A percentile compares a stretch with the other conserved stretches of the same genome.
Conservation (phyloP, 768 basidiomycete species). For the Crucibulum laeve region DNA sequence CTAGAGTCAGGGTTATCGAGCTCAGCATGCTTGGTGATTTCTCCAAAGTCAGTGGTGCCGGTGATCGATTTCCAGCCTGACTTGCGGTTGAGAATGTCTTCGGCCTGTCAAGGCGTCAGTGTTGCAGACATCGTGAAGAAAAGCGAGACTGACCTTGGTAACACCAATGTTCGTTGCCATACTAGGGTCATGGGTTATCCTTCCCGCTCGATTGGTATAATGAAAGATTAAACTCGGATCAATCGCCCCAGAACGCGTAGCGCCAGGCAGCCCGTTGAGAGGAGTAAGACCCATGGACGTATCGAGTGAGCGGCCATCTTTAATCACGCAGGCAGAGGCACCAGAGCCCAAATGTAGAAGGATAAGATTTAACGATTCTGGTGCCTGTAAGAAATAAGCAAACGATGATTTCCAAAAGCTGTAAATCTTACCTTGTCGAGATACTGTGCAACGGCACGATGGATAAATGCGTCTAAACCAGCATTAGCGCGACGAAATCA, state of each 20-base stretch:
- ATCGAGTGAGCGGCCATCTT: slow-evolving; percentile 69
- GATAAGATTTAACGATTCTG: slow-evolving; percentile 63
- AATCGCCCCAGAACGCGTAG: slow-evolving; percentile 77
- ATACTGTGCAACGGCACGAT: slow-evolving; percentile 53
- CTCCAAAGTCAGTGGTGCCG: slow-evolving; percentile 80
- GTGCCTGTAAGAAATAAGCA: slow-evolving; percentile 22
- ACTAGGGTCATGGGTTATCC: slow-evolving; percentile 51
- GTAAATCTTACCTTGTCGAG: slow-evolving; percentile 43
- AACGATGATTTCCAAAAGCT: neutral
- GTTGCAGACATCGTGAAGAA: neutral
- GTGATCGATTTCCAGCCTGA: slow-evolving; percentile 76
- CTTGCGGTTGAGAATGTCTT: slow-evolving; percentile 70
- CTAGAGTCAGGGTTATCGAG: slow-evolving; percentile 17
- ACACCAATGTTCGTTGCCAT: slow-evolving; percentile 44
- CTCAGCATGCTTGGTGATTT: slow-evolving; percentile 47
- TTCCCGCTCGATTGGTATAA: slow-evolving; percentile 51
- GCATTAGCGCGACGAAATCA: neutral
- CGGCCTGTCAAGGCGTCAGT: slow-evolving; percentile 37
- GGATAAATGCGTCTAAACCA: slow-evolving; percentile 59
- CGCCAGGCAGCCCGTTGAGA: slow-evolving; percentile 83
- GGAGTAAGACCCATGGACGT: slow-evolving; percentile 94
- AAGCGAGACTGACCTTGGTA: slow-evolving; percentile 34
- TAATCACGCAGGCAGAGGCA: slow-evolving; percentile 77
- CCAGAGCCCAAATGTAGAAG: slow-evolving; percentile 90
- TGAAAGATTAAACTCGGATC: slow-evolving; percentile 91